Percentiles rank a stretch among this genome's conserved stretches.
Evolutionary conservation across 345 rosid genomes (phyloP).

Genomic region (Tarenaya hassleriana): DNA sequence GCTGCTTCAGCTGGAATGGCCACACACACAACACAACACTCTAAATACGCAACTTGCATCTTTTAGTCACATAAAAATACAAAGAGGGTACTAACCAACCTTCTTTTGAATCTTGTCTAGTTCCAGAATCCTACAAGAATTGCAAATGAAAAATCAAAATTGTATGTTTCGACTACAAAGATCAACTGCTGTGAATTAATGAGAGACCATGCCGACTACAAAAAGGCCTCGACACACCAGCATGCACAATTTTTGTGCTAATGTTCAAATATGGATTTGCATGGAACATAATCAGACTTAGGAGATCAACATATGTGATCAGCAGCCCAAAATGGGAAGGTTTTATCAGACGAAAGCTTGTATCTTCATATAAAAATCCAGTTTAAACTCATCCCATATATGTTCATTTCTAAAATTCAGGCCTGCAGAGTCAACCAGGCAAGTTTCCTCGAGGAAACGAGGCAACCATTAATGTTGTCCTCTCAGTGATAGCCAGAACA

Average conservation of each 20-base stretch:
- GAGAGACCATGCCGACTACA: not conserved
- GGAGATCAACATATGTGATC: conserved; percentile 2
- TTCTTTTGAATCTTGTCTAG: conserved; percentile 62
- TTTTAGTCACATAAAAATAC: conserved; percentile 12
- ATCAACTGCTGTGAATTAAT: too few species aligned
- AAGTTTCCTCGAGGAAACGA: conserved; percentile 4
- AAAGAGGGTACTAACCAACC: conserved; percentile 38
- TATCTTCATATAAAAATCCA: not conserved
- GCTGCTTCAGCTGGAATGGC: conserved; percentile 45
- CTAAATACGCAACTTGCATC: conserved; percentile 17
- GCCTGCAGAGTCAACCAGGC: not conserved
- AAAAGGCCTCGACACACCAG: not conserved
- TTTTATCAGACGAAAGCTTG: too few species aligned
- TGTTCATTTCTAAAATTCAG: not conserved
- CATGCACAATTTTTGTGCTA: not conserved
- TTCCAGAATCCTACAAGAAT: conserved; percentile 52
- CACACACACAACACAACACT: conserved; percentile 21
- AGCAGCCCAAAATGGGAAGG: too few species aligned
- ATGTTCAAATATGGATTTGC: conserved; percentile 2
- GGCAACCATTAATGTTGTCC: not conserved
- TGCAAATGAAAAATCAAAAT: conserved; percentile 13
- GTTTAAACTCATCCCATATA: conserved; percentile 15
- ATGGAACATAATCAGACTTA: not conserved
- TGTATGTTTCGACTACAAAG: not conserved
- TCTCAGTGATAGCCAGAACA: not conserved